These are phyloP conservation scores for Trichosporon sp. DNA, from an alignment of 1,284 basidiomycete genomes.

Conservation along the genomic window DNA sequence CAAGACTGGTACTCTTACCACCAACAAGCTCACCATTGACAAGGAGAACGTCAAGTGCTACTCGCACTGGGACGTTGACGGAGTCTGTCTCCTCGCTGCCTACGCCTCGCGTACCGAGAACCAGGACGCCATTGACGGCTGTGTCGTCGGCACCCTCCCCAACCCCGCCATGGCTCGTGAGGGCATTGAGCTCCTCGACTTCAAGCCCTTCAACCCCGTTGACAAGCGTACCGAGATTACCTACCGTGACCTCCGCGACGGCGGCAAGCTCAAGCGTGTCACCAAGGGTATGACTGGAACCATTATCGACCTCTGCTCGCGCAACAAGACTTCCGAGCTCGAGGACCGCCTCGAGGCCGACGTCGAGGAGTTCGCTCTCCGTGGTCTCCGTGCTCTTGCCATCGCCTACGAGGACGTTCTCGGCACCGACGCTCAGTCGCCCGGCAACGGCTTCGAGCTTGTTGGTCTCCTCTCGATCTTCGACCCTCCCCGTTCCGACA, in stretches of 20 bases:
- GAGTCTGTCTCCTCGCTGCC: constrained; percentile 85
- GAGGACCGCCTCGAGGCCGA: constrained; percentile 89
- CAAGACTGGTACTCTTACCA: constrained; percentile 95
- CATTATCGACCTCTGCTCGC: constrained; percentile 90
- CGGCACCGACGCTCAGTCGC: constrained; percentile 53
- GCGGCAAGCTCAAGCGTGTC: constrained; percentile 92
- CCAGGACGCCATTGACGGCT: constrained; percentile 92
- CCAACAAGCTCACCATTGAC: constrained; percentile 98
- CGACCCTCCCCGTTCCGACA: constrained; percentile 95
- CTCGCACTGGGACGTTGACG: constrained; percentile 78
- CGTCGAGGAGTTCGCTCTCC: constrained; percentile 88
- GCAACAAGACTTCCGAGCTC: constrained; percentile 88
- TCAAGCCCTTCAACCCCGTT: constrained; percentile 99
- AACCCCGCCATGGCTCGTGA: constrained; percentile 69
- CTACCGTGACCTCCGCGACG: constrained; percentile 77
- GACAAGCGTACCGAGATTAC: constrained; percentile 99
- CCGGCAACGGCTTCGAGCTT: constrained; percentile 91
- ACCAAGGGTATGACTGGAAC: constrained; percentile 99
- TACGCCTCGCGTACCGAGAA: constrained; percentile 98
- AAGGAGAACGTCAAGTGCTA: constrained; percentile 87
- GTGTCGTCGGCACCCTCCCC: constrained; percentile 74
- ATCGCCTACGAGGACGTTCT: constrained; percentile 93
- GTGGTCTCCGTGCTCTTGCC: constrained; percentile 96
- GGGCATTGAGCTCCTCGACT: constrained; percentile 93
- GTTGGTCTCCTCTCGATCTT: constrained; percentile 96